Conservation (phyloP, 192 early-diverging fungal genomes). For the Backusella psychrophila region DNA sequence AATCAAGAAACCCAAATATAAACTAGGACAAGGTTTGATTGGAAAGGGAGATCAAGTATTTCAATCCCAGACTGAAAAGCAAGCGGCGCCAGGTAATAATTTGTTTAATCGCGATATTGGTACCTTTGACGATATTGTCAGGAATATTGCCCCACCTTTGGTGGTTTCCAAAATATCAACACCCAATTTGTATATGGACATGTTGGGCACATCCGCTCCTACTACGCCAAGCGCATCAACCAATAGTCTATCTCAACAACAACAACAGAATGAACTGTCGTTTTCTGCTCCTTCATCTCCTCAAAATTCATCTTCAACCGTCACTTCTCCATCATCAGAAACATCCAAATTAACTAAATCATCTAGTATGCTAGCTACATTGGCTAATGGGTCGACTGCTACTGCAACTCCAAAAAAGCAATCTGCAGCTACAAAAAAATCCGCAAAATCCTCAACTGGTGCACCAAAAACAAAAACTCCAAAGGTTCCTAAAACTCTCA, state of each 20-base stretch:
- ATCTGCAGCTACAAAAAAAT: background rate
- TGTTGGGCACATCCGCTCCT: background rate
- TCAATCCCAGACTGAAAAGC: slow-evolving; percentile 12
- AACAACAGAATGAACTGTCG: background rate
- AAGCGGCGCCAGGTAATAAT: slow-evolving; percentile 19
- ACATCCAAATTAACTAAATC: background rate
- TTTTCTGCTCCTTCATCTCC: slow-evolving; percentile 3
- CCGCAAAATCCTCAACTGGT: background rate
- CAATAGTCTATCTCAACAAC: background rate
- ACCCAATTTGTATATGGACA: slow-evolving; percentile 28
- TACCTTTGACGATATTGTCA: slow-evolving; percentile 22
- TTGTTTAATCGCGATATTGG: slow-evolving; percentile 19
- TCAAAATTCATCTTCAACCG: background rate
- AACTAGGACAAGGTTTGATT: slow-evolving; percentile 11
- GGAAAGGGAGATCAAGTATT: slow-evolving; percentile 8
- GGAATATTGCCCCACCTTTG: slow-evolving; percentile 22
- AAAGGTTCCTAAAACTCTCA: background rate
- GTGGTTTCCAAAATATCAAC: slow-evolving; percentile 26
- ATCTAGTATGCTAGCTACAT: slow-evolving; percentile 4
- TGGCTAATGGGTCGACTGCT: background rate
- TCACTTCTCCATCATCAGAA: background rate
- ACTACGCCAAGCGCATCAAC: background rate
- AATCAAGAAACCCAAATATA: slow-evolving; percentile 13
- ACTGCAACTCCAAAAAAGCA: background rate
- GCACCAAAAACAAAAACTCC: background rate